phyloP scores from a whole-genome alignment of 441 rosid species.

The Mallotus japonicus region DNA sequence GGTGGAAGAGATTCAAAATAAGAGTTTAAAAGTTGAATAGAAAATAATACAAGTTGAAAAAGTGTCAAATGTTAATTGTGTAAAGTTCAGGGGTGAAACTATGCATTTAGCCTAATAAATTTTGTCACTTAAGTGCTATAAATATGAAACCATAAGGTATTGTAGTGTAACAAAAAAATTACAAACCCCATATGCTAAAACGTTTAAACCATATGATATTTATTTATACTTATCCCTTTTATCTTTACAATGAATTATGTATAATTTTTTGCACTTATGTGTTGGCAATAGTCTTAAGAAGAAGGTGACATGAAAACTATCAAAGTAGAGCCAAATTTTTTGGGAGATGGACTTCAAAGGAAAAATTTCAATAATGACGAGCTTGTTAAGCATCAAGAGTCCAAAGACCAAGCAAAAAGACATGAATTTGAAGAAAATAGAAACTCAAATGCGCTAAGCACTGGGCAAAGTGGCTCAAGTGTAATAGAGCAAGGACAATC shows the following conservation, averaged over 20 bases:
- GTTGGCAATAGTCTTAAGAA: slow-evolving; percentile 38
- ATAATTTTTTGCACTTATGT: slow-evolving; percentile 23
- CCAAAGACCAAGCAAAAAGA: slow-evolving; percentile 28
- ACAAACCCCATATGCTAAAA: no score
- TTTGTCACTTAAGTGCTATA: no score
- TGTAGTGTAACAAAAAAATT: no score
- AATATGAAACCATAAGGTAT: no score
- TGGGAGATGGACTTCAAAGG: slow-evolving; percentile 24
- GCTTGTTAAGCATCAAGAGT: slow-evolving; percentile 25
- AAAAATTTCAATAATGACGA: slow-evolving; percentile 19
- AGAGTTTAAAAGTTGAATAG: no score
- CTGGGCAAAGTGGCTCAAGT: slow-evolving; percentile 56
- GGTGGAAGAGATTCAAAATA: no score
- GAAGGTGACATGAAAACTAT: slow-evolving; percentile 39
- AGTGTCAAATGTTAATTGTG: no score
- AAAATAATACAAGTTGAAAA: no score
- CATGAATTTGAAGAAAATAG: slow-evolving; percentile 59
- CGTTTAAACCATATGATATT: no score
- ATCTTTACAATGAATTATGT: background rate
- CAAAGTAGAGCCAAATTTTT: slow-evolving; percentile 45
- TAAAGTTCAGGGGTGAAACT: no score
- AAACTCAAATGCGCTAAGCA: slow-evolving; percentile 46
- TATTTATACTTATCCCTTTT: no score
- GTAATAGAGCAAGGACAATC: slow-evolving; percentile 72
- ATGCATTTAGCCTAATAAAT: no score